Conservation (phyloP, 1,284 basidiomycete genomes). For the Moniliophthora roreri region DNA sequence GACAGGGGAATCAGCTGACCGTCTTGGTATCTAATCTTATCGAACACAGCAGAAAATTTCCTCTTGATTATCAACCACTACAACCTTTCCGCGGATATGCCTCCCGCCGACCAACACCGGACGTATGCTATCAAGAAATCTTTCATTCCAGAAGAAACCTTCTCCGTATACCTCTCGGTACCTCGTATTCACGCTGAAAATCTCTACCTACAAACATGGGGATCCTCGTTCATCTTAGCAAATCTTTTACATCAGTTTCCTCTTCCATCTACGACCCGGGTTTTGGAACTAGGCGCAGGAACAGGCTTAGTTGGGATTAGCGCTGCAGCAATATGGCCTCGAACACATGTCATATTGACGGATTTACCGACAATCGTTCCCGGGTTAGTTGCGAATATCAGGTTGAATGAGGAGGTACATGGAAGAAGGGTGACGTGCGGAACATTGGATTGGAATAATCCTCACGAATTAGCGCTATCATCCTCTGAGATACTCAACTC, state of each 20-base stretch:
- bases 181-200: conserved; percentile 2
- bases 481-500: neutral
- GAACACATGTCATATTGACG: neutral
- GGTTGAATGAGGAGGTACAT: neutral
- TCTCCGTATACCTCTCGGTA: neutral
- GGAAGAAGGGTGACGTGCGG: neutral
- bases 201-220: conserved; percentile 5
- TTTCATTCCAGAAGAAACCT: too few species aligned
- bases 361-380: conserved; percentile 1
- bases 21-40: too few species aligned
- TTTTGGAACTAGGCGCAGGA: neutral
- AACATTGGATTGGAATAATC: conserved; percentile 2
- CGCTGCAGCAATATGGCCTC: neutral
- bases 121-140: too few species aligned
- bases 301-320: neutral
- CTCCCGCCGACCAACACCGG: too few species aligned
- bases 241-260: conserved; percentile 1
- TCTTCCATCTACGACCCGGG: neutral
- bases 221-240: neutral
- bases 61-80: too few species aligned
- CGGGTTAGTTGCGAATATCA: neutral
- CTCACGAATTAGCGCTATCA: neutral
- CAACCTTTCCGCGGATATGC: too few species aligned
- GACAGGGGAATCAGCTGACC: too few species aligned
- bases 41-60: too few species aligned